phyloP scores from a whole-genome alignment of 805 yeast species.

The Candida chauliodis region DNA sequence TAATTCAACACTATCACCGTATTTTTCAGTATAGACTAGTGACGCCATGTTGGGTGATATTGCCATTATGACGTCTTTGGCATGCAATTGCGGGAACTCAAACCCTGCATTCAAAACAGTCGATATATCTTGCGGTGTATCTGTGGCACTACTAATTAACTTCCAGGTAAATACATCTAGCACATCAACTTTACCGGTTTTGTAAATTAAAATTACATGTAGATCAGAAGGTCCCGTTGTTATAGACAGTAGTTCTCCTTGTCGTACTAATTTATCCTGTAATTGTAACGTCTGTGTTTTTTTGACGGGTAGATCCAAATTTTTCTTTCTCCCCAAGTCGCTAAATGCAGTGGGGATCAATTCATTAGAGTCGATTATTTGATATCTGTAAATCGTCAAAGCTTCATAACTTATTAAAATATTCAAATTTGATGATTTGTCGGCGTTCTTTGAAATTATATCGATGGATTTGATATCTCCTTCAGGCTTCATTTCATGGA shows the following conservation, averaged over 20 bases:
- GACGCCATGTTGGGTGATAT: conserved; percentile 54
- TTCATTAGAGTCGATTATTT: conserved; percentile 18
- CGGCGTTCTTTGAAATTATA: conserved; percentile 44
- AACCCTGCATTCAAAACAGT: conserved; percentile 55
- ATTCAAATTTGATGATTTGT: conserved; percentile 41
- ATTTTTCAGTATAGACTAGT: conserved; percentile 22
- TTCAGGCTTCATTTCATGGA: conserved; percentile 27
- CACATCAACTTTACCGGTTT: conserved; percentile 44
- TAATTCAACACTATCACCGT: conserved; percentile 11
- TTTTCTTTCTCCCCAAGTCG: conserved; percentile 25
- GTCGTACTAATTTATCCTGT: conserved; percentile 25
- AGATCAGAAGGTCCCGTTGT: conserved; percentile 37
- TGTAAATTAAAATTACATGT: conserved; percentile 35
- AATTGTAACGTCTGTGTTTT: conserved; percentile 15
- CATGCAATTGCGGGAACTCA: conserved; percentile 32
- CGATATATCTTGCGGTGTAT: conserved; percentile 30
- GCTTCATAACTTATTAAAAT: conserved; percentile 40
- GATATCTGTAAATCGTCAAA: conserved; percentile 27
- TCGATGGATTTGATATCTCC: conserved; percentile 29
- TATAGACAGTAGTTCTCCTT: conserved; percentile 27
- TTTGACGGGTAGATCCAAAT: conserved; percentile 6
- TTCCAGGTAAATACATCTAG: conserved; percentile 36
- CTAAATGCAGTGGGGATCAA: conserved; percentile 27
- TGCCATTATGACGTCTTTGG: conserved; percentile 23
- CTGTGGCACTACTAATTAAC: conserved; percentile 11